A percentile compares a stretch with the other conserved stretches of the same genome.
phyloP scores from a whole-genome alignment of 1,139 yeast species.

The Kurtzmaniella quercitrusa region DNA sequence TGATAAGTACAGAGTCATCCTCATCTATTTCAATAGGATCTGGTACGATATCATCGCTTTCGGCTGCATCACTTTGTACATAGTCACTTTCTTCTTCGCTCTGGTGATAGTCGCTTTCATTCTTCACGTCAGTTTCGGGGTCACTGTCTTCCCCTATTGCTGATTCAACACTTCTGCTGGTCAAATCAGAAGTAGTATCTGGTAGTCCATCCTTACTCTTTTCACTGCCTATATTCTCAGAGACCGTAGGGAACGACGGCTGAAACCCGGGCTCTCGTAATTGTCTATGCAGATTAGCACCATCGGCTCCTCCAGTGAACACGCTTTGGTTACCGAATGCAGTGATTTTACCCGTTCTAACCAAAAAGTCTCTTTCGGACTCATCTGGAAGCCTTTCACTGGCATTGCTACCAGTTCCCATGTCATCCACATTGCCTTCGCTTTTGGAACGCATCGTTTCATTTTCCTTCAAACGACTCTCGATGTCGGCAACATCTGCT shows the following conservation, averaged over 20 bases:
- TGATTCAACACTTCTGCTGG: neutral
- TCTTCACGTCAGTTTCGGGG: constrained; percentile 9
- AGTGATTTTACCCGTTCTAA: constrained; percentile 88
- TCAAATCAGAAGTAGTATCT: too few relatives aligned
- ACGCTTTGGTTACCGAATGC: constrained; percentile 78
- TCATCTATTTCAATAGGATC: constrained; percentile 16
- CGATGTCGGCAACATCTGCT: constrained; percentile 66
- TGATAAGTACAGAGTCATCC: constrained; percentile 16
- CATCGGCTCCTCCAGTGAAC: constrained; percentile 31
- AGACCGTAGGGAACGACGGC: neutral
- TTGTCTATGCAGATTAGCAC: constrained; percentile 25
- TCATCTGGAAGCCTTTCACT: constrained; percentile 54
- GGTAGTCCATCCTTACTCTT: too few relatives aligned
- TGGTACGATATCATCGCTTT: constrained; percentile 9
- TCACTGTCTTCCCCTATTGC: neutral
- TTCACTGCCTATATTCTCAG: too few relatives aligned
- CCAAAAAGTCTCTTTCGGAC: constrained; percentile 69
- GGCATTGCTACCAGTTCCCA: constrained; percentile 5
- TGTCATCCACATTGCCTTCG: constrained; percentile 1
- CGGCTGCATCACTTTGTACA: constrained; percentile 15
- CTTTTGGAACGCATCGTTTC: constrained; percentile 10
- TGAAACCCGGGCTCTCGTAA: constrained; percentile 38
- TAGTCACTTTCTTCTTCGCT: neutral
- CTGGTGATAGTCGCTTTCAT: constrained; percentile 7
- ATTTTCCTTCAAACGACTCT: constrained; percentile 42